Evolutionary conservation across 1,284 basidiomycete genomes (phyloP).

Genomic region (Boletus semigastroideus): DNA sequence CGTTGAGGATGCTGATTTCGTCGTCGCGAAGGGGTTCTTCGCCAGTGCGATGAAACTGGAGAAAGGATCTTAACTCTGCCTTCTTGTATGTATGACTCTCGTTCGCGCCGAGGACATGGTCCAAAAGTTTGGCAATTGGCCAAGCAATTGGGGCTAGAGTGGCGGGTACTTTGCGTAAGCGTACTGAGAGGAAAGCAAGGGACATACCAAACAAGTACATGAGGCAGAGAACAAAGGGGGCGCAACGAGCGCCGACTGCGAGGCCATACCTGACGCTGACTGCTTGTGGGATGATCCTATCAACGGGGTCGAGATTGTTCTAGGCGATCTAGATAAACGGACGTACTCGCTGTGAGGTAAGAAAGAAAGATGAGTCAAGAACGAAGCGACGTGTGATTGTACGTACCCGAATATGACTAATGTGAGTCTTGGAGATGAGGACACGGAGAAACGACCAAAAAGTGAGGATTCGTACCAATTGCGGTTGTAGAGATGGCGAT

Average conservation of each 20-base stretch:
- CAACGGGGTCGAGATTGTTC: not conserved
- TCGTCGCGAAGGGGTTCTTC: constrained; percentile 88
- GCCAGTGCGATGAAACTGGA: constrained; percentile 87
- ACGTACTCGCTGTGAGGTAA: constrained; percentile 46
- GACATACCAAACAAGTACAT: constrained; percentile 77
- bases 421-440: not conserved
- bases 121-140: constrained; percentile 87
- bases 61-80: constrained; percentile 89
- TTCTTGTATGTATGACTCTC: constrained; percentile 86
- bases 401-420: constrained; percentile 80
- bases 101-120: constrained; percentile 71
- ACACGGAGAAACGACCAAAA: not conserved
- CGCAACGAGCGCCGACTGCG: constrained; percentile 83
- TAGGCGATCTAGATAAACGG: not conserved
- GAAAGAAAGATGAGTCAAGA: not conserved
- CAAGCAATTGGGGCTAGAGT: constrained; percentile 76
- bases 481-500: constrained; percentile 81
- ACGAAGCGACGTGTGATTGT: too few relatives aligned
- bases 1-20: constrained; percentile 86
- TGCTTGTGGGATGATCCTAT: constrained; percentile 87
- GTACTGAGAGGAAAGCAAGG: not conserved
- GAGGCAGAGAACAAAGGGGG: constrained; percentile 75
- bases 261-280: constrained; percentile 90
- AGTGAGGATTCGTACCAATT: constrained; percentile 55
- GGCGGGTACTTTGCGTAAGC: not conserved